Percentiles rank a stretch among this genome's conserved stretches.
phyloP scores from a whole-genome alignment of 208 protist species.

The Tritrichomonas musculus region DNA sequence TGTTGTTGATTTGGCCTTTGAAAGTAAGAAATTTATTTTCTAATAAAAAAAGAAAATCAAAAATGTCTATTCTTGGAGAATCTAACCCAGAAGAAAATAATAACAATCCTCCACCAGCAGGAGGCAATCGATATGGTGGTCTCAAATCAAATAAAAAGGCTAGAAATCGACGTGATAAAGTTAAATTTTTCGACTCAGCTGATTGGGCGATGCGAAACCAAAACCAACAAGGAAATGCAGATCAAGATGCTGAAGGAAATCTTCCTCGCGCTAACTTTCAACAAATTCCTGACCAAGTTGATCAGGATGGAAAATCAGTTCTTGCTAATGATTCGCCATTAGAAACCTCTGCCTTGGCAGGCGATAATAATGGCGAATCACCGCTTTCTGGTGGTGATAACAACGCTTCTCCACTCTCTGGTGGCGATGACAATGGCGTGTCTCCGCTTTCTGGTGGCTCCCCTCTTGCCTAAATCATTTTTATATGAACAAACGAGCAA shows the following conservation, averaged over 20 bases:
- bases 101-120: neutral
- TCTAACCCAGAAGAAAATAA: too few relatives aligned
- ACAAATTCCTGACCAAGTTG: too few relatives aligned
- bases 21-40: too few relatives aligned
- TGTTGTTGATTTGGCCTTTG: too few relatives aligned
- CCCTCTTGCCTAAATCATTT: too few relatives aligned
- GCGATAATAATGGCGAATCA: neutral
- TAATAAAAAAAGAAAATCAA: too few relatives aligned
- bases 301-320: neutral
- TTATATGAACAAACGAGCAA: neutral
- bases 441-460: too few relatives aligned
- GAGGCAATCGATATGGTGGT: neutral
- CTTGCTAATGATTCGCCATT: neutral
- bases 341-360: neutral
- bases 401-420: too few relatives aligned
- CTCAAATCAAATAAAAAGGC: neutral
- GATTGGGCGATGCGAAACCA: constrained; percentile 18
- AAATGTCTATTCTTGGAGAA: too few relatives aligned
- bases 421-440: too few relatives aligned
- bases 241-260: neutral
- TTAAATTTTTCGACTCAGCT: constrained; percentile 34
- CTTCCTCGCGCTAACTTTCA: too few relatives aligned
- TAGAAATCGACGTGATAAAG: neutral
- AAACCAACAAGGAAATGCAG: neutral
- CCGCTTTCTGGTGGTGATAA: constrained; percentile 8